These are phyloP conservation scores for Pyricularia pennisetigena DNA, from an alignment of 2,329 filamentous ascomycete species.

Conservation along the genomic window DNA sequence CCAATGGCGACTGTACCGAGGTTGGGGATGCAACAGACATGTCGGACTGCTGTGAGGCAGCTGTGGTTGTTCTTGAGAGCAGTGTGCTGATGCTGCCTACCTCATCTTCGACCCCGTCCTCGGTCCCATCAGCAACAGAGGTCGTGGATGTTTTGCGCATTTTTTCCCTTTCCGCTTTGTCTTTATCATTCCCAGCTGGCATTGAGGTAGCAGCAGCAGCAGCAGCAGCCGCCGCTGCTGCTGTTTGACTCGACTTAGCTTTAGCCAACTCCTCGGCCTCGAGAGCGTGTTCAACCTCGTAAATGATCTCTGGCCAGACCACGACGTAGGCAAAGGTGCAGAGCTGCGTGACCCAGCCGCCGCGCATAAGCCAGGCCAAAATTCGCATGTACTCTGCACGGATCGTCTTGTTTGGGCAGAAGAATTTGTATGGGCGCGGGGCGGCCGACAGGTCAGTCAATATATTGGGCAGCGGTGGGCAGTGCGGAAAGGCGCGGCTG, in stretches of 20 bases:
- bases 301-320: constrained; percentile 72
- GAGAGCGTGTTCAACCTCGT: constrained; percentile 65
- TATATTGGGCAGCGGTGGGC: constrained; percentile 77
- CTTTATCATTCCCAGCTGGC: not conserved
- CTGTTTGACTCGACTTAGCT: constrained; percentile 16
- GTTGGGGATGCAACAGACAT: not conserved
- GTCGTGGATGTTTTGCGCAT: not conserved
- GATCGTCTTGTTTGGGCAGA: constrained; percentile 82
- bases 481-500: constrained; percentile 68
- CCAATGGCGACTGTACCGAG: not conserved
- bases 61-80: not conserved
- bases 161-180: not conserved
- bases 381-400: constrained; percentile 83
- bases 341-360: constrained; percentile 88
- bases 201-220: not conserved
- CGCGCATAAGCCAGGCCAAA: constrained; percentile 84
- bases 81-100: not conserved
- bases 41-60: not conserved
- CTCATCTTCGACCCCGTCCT: not conserved
- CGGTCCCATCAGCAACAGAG: not conserved
- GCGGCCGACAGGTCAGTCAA: constrained; percentile 72
- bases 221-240: not conserved
- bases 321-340: constrained; percentile 86
- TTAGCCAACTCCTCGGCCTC: constrained; percentile 50
- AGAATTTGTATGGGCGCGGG: constrained; percentile 71